Base-by-base conservation (phyloP, 371 early-diverging fungal species). In the Apophysomyces variabilis region DNA sequence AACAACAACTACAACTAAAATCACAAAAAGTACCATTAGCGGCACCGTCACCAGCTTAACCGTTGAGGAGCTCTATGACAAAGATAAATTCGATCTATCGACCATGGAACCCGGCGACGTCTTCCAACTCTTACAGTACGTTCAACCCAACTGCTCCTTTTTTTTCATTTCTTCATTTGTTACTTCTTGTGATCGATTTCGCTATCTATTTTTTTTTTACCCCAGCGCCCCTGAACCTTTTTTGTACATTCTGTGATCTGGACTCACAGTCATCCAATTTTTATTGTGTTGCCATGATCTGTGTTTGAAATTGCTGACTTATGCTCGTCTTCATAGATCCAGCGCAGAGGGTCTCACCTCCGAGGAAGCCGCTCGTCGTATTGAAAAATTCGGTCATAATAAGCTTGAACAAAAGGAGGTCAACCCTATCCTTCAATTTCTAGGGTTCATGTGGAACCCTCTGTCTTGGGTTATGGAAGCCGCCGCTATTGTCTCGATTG, bases 381-480 rank as follows among this genome's bases (percentile, higher is more conserved):
- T 87, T 56, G 83, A 78, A 61, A 80, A 80, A 81, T 91, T 91
- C 62, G 91, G 91, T 45, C 66, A 62, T 63, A 91, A 91, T 75
- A 80, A 79, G 67, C 81, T 91, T n/a, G 89, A 88, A 68, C 82
- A 92, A 64, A 90, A 89, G 79, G 90, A 89, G 74, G 73, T 87
- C 67, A 94, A 89, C 78, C 92, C 93, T 2, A 62, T 94, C 68
- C 73, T 93, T 67, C 88, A 90, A 83, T 95, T 95, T 84, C 81
- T 94, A 64, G 86, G 90, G 61, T 95, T 93, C 87, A 89, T 91
- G 89, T 89, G 89, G 89, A 89, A 89, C 64, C 90, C 91, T 44
- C 83, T 91, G 36, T 89, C 91, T 12, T 91, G 89, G 86, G 89
- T 91, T 60, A 91, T 91, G 89, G 91, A 91, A 73, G 88, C 89